Conservation (phyloP, 2,329 filamentous ascomycete genomes). For the Talaromyces amestolkiae region DNA sequence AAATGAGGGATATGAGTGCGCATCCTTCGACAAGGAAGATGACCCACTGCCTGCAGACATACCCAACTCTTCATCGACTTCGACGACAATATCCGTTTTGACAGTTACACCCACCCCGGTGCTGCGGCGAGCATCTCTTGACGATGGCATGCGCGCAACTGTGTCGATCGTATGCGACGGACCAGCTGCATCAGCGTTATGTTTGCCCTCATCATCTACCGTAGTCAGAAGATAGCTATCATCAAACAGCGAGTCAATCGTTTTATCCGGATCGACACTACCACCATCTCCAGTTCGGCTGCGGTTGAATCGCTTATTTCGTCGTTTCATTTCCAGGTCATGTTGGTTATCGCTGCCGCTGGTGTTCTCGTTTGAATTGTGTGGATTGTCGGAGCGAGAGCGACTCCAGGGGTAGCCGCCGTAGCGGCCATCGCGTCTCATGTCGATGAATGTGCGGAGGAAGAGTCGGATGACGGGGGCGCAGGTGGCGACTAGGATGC, state of each 20-base stretch:
- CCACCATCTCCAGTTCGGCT: not conserved
- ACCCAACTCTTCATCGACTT: constrained; percentile 24
- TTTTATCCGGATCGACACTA: constrained; percentile 2
- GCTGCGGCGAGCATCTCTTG: constrained; percentile 18
- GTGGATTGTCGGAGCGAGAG: constrained; percentile 22
- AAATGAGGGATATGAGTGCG: not conserved
- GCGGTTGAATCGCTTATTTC: not conserved
- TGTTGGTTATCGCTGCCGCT: not conserved
- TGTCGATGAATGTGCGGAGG: constrained; percentile 30
- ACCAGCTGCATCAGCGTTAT: constrained; percentile 19
- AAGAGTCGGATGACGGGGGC: constrained; percentile 36
- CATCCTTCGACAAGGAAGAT: not conserved
- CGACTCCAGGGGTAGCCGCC: constrained; percentile 26
- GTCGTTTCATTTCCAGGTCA: not conserved
- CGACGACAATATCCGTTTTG: constrained; percentile 33
- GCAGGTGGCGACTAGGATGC: constrained; percentile 37
- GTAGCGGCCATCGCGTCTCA: constrained; percentile 23
- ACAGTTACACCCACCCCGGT: constrained; percentile 25
- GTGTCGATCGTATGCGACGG: constrained; percentile 3
- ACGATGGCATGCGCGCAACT: constrained; percentile 13
- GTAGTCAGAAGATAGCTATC: constrained; percentile 9
- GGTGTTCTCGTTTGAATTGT: constrained; percentile 13
- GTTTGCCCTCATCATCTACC: constrained; percentile 11
- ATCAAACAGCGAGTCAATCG: constrained; percentile 9
- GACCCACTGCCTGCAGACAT: not conserved